phyloP scores from a whole-genome alignment of 805 yeast species.

The Phaffomyces antillensis region DNA sequence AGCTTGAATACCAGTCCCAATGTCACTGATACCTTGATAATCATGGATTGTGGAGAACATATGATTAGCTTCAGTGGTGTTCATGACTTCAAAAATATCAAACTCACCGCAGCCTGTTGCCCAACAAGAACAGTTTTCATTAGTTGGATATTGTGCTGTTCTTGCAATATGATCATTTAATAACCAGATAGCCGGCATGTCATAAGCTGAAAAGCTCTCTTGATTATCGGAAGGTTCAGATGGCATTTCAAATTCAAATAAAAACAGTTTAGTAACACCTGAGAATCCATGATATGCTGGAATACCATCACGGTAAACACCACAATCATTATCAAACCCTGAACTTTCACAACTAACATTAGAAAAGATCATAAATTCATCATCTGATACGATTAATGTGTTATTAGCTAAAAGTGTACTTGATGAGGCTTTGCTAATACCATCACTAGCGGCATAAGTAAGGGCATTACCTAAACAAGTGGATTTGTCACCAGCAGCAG shows the following conservation, averaged over 20 bases:
- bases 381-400: conserved; percentile 46
- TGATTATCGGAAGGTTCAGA: conserved; percentile 35
- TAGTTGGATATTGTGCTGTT: conserved; percentile 61
- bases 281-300: conserved; percentile 69
- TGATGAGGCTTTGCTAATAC: conserved; percentile 37
- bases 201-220: conserved; percentile 29
- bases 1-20: conserved; percentile 53
- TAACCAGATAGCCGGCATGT: conserved; percentile 76
- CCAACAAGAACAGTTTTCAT: conserved; percentile 69
- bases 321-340: conserved; percentile 54
- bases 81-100: conserved; percentile 70
- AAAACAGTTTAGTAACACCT: conserved; percentile 63
- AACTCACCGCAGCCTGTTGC: conserved; percentile 73
- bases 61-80: conserved; percentile 46
- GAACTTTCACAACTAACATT: conserved; percentile 50
- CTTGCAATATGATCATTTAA: conserved; percentile 67
- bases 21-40: conserved; percentile 62
- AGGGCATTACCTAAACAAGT: conserved; percentile 65
- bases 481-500: conserved; percentile 52
- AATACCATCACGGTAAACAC: conserved; percentile 67
- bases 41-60: conserved; percentile 68
- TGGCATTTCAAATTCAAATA: conserved; percentile 67
- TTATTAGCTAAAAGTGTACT: conserved; percentile 31
- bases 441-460: conserved; percentile 54
- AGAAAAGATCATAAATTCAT: conserved; percentile 56